A percentile compares a stretch with the other conserved stretches of the same genome.
Conservation (phyloP, 148 eudicot genomes). For the Vaccinium myrtillus region DNA sequence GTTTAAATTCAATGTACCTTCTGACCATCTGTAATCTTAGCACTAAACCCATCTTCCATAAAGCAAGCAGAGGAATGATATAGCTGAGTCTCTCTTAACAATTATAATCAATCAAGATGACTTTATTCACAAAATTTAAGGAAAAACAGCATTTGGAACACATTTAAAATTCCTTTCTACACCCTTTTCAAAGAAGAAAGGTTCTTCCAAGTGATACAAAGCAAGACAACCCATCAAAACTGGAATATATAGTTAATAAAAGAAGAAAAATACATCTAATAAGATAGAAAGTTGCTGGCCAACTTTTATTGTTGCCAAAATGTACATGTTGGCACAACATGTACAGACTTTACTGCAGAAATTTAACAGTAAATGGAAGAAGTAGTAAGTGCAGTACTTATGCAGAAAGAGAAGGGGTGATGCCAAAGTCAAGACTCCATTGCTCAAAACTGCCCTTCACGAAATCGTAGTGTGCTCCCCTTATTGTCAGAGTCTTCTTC, state of each 20-base stretch:
- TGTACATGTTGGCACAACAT: background rate
- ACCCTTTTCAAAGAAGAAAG: background rate
- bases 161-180: background rate
- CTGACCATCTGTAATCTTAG: too few relatives aligned
- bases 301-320: conserved; percentile 6
- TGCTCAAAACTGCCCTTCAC: conserved; percentile 68
- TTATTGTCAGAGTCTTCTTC: conserved; percentile 54
- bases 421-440: conserved; percentile 62
- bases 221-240: background rate
- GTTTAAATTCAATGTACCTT: too few relatives aligned
- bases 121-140: background rate
- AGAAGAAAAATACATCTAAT: background rate
- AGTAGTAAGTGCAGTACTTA: background rate
- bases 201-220: too few relatives aligned
- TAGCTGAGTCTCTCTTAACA: background rate
- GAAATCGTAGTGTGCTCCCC: conserved; percentile 88
- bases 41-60: too few relatives aligned
- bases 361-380: background rate
- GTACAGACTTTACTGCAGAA: background rate
- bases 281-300: background rate
- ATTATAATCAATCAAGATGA: background rate
- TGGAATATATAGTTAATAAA: background rate
- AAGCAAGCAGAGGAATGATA: background rate
- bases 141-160: background rate
- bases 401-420: conserved; percentile 34